Evolutionary conservation across 306 rosid species (phyloP), one percentile per base, ranked within the genome.

Genomic region (Arachis stenosperma): DNA sequence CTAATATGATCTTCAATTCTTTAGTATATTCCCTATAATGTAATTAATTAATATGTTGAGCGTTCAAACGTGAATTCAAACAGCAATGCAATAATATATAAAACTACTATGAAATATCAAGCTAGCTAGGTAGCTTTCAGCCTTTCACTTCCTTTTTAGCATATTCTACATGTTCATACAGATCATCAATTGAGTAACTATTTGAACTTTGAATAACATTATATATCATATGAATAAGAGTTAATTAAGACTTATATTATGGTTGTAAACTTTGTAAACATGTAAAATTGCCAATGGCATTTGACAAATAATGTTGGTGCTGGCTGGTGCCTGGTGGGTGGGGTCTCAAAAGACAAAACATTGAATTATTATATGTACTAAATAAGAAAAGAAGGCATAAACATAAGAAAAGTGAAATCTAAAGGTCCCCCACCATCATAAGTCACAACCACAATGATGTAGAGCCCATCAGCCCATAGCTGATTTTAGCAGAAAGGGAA

Each of bases 401-500:
- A 11, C 6, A 47, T 30, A 14, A 66, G 54, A 14, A 14, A 52
- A 50, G 41, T 41, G 6, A 59, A 13, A 67, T 8, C 62, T 39
- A 6, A 7, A 4, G 67, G 55, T 80, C 65, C 78, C 9, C 15
- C 10, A 27, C 8, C 41, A 61, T 2, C 33, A 41, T 42, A 75
- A 58, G 27, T 4, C 71, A 48, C 64, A 63, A n/a, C 68, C 29
- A 51, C 72, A 58, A 61, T 58, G 74, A 69, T 75, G 69, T 74
- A 65, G 69, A 73, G 70, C 65, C 65, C 61, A 60, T 13, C 69
- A 73, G 70, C 65, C 65, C 61, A 60, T 13, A 58, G 41, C 11
- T 22, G 5, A 61, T 37, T 9, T 33, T 33, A 58, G 15, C 6
- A 22, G 8, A 61, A 52, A 13, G 50, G 42, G 63, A n/a, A 37